phyloP scores from a whole-genome alignment of 306 rosid species.

The Senna siamea region DNA sequence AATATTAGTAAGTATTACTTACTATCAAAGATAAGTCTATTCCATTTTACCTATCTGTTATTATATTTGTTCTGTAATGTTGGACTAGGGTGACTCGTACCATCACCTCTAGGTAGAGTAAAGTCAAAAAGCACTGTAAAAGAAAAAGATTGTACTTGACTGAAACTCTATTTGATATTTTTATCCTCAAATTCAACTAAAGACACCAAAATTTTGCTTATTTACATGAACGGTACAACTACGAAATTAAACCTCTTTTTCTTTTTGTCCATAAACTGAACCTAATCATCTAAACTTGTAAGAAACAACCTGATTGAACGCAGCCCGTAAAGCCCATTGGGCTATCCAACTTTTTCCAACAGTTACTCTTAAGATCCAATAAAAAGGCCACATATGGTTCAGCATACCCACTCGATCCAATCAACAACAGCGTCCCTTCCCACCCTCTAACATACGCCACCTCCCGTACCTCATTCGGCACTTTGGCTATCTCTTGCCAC shows the following conservation, averaged over 20 bases:
- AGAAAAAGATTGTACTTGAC: no score
- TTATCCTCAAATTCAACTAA: no score
- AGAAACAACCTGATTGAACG: slow-evolving; percentile 61
- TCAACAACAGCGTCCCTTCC: slow-evolving; percentile 43
- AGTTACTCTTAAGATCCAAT: slow-evolving; percentile 34
- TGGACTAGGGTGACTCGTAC: no score
- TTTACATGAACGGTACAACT: neutral
- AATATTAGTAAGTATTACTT: no score
- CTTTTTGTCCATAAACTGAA: no score
- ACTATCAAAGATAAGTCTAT: no score
- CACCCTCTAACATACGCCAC: slow-evolving; percentile 44
- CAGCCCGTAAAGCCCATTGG: slow-evolving; percentile 54
- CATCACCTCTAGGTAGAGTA: no score
- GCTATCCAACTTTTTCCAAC: slow-evolving; percentile 51
- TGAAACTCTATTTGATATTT: no score
- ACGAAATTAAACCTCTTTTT: neutral
- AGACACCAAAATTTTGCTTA: no score
- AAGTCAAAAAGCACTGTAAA: no score
- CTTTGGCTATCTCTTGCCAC: slow-evolving; percentile 48
- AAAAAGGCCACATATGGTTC: slow-evolving; percentile 53
- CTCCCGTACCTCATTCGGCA: slow-evolving; percentile 54
- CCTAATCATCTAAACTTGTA: slow-evolving; percentile 50
- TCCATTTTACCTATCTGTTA: no score
- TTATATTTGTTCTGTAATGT: no score
- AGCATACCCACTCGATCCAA: slow-evolving; percentile 56